Evolutionary conservation across 2,329 filamentous ascomycete species (phyloP).

Genomic region (Hypoxylon sp.): DNA sequence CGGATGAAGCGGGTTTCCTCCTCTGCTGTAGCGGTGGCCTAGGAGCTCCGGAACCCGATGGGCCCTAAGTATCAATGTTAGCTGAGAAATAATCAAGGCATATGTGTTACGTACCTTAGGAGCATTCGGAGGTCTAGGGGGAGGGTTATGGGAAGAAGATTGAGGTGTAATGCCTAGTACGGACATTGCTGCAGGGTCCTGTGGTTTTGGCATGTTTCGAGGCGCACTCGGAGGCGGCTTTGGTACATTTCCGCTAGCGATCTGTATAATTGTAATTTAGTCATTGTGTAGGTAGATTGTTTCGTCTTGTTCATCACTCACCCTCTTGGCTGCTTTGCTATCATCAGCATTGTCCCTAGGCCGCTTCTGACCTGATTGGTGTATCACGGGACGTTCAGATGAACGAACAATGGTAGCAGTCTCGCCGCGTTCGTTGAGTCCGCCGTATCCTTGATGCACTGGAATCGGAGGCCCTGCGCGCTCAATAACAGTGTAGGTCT

Average conservation of each 20-base stretch:
- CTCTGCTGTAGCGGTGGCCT: slow-evolving; percentile 41
- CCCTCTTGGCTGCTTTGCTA: slow-evolving; percentile 50
- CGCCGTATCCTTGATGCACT: slow-evolving; percentile 43
- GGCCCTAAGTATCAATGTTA: slow-evolving; percentile 45
- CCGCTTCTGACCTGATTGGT: slow-evolving; percentile 52
- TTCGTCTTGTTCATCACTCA: slow-evolving; percentile 35
- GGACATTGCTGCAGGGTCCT: slow-evolving; percentile 52
- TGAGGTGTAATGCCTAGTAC: slow-evolving; percentile 48
- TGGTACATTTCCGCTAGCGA: slow-evolving; percentile 42
- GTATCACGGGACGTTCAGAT: slow-evolving; percentile 53
- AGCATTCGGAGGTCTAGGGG: slow-evolving; percentile 39
- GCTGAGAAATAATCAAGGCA: slow-evolving; percentile 10
- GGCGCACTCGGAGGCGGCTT: slow-evolving; percentile 48
- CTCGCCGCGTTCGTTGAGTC: slow-evolving; percentile 54
- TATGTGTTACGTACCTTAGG: slow-evolving; percentile 45
- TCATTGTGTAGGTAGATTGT: slow-evolving; percentile 2
- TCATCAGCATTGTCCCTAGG: slow-evolving; percentile 47
- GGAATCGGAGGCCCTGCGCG: slow-evolving; percentile 35
- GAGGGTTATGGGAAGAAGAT: slow-evolving; percentile 28
- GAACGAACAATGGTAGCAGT: slow-evolving; percentile 40
- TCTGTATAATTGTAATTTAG: slow-evolving; percentile 41
- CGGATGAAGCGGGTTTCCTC: slow-evolving; percentile 35
- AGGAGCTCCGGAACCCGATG: slow-evolving; percentile 40
- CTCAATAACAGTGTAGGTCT: slow-evolving; percentile 51
- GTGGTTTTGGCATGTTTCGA: slow-evolving; percentile 49